phyloP scores from a whole-genome alignment of 768 basidiomycete species.

The Hysterangium stoloniferum region DNA sequence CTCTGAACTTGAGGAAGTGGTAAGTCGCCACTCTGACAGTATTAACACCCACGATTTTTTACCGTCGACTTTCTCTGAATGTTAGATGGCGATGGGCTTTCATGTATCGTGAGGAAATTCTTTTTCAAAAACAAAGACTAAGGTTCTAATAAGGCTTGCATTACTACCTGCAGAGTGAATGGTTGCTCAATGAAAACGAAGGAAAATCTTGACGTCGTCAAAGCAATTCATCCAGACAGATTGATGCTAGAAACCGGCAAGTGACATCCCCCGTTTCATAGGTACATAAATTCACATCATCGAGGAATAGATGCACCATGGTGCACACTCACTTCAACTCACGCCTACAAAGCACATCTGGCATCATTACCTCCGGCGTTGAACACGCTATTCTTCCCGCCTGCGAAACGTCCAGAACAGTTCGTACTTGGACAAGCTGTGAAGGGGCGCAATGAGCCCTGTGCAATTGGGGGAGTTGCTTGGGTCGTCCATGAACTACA shows the following conservation, averaged over 20 bases:
- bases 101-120: conserved; percentile 40
- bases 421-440: conserved; percentile 53
- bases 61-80: not conserved
- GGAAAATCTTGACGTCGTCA: conserved; percentile 49
- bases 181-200: conserved; percentile 73
- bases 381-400: conserved; percentile 43
- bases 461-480: conserved; percentile 56
- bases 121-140: not conserved
- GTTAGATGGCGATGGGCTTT: conserved; percentile 65
- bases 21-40: conserved; percentile 31
- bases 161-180: conserved; percentile 40
- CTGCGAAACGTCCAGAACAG: conserved; percentile 44
- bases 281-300: not conserved
- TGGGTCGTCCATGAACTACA: conserved; percentile 54
- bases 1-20: conserved; percentile 58
- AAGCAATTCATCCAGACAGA: conserved; percentile 45
- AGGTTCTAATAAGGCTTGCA: not conserved
- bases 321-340: conserved; percentile 62
- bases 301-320: conserved; percentile 52
- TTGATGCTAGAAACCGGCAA: conserved; percentile 72
- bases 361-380: conserved; percentile 39
- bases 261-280: not conserved
- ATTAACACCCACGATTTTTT: not conserved
- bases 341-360: conserved; percentile 48
- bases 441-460: conserved; percentile 75